These are phyloP conservation scores for Acer saccharum DNA, from an alignment of 345 rosid species.

Conservation along the genomic window DNA sequence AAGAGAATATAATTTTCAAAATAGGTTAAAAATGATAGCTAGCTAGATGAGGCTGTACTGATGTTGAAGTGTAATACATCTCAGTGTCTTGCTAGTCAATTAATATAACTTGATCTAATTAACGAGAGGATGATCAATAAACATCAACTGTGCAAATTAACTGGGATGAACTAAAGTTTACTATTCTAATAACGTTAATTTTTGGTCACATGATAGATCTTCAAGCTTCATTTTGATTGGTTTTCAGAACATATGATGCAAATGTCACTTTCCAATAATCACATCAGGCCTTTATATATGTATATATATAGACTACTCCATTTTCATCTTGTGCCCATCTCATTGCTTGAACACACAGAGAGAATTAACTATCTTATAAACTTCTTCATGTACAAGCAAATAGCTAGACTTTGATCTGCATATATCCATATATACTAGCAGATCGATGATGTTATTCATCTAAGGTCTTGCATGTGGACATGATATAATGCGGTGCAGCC, in stretches of 20 bases:
- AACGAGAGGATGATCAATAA: background rate
- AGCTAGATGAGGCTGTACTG: background rate
- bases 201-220: background rate
- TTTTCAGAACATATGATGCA: background rate
- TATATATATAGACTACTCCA: background rate
- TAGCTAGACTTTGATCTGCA: too few relatives aligned
- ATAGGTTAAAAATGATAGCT: background rate
- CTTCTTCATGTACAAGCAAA: background rate
- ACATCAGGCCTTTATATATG: background rate
- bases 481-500: slow-evolving; percentile 43
- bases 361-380: background rate
- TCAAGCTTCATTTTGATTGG: background rate
- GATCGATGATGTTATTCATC: slow-evolving; percentile 17
- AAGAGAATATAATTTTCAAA: background rate
- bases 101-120: background rate
- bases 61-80: background rate
- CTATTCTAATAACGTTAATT: background rate
- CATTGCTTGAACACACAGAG: background rate
- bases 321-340: background rate
- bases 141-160: background rate
- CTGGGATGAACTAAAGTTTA: background rate
- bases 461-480: slow-evolving; percentile 37
- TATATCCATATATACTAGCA: too few relatives aligned
- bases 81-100: too few relatives aligned
- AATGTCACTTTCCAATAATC: slow-evolving; percentile 2